Evolutionary conservation across 495 filamentous ascomycete genomes (phyloP).

Genomic region (Hypoxylon intermedium): DNA sequence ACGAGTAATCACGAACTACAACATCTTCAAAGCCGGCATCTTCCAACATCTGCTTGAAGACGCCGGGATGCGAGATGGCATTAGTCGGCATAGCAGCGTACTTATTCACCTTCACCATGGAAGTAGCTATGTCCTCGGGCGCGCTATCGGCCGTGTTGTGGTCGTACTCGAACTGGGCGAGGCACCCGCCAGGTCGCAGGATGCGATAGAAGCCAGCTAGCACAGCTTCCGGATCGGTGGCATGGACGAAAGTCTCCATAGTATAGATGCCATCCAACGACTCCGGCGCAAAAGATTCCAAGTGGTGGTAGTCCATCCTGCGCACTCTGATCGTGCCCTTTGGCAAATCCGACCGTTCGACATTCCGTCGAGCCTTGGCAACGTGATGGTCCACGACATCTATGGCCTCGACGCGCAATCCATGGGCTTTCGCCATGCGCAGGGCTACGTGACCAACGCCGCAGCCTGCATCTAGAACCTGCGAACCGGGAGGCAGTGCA

Average conservation of each 20-base stretch:
- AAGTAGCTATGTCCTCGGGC: conserved; percentile 41
- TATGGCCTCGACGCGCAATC: conserved; percentile 55
- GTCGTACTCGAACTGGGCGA: conserved; percentile 62
- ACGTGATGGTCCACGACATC: conserved; percentile 62
- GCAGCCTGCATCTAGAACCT: conserved; percentile 62
- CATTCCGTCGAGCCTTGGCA: conserved; percentile 51
- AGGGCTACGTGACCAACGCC: conserved; percentile 59
- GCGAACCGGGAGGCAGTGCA: conserved; percentile 44
- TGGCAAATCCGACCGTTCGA: conserved; percentile 47
- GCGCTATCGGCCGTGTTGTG: conserved; percentile 43
- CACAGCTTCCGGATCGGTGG: conserved; percentile 57
- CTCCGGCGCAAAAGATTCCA: conserved; percentile 45
- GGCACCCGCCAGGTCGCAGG: conserved; percentile 55
- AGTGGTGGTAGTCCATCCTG: conserved; percentile 62
- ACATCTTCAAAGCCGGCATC: conserved; percentile 61
- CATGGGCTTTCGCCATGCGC: conserved; percentile 49
- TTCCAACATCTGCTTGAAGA: conserved; percentile 49
- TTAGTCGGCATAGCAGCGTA: conserved; percentile 60
- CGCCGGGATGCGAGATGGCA: conserved; percentile 38
- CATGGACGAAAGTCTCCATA: conserved; percentile 67
- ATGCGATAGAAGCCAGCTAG: conserved; percentile 58
- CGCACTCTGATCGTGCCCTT: conserved; percentile 47
- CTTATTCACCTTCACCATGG: conserved; percentile 48
- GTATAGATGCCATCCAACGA: conserved; percentile 64
- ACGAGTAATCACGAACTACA: conserved; percentile 53